Percentiles rank a stretch among this genome's conserved stretches.
phyloP scores from a whole-genome alignment of 1,284 basidiomycete genomes.

The Pseudozyma pruni region DNA sequence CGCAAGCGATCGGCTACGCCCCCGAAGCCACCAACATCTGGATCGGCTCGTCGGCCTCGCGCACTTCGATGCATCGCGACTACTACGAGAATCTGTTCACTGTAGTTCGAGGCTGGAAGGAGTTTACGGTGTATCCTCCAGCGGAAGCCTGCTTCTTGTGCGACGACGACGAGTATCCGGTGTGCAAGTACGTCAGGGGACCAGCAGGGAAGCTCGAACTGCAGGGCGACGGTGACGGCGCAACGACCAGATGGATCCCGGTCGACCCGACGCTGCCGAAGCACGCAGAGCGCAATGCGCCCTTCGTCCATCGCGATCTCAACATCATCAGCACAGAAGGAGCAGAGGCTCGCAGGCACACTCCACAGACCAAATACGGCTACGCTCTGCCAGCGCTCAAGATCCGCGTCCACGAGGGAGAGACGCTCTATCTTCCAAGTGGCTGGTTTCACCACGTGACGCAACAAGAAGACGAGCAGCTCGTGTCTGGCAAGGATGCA shows the following conservation, averaged over 20 bases:
- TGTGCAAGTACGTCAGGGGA: slow-evolving; percentile 18
- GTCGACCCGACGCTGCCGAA: slow-evolving; percentile 52
- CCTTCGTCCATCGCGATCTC: slow-evolving; percentile 39
- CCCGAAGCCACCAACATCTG: slow-evolving; percentile 63
- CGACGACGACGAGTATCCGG: slow-evolving; percentile 41
- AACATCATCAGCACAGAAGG: neutral
- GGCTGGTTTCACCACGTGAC: slow-evolving; percentile 63
- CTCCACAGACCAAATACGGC: slow-evolving; percentile 34
- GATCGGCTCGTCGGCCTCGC: slow-evolving; percentile 52
- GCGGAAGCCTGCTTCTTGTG: slow-evolving; percentile 51
- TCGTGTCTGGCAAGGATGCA: slow-evolving; percentile 2
- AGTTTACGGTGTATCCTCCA: slow-evolving; percentile 60
- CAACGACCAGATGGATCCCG: slow-evolving; percentile 59
- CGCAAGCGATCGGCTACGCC: slow-evolving; percentile 44
- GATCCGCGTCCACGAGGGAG: slow-evolving; percentile 54
- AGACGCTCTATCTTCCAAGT: slow-evolving; percentile 60
- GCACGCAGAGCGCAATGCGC: slow-evolving; percentile 36
- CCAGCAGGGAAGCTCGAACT: slow-evolving; percentile 9
- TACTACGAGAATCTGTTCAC: slow-evolving; percentile 65
- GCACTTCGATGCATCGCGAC: slow-evolving; percentile 52
- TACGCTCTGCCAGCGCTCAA: slow-evolving; percentile 49
- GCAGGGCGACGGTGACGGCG: slow-evolving; percentile 6
- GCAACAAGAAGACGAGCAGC: slow-evolving; percentile 51
- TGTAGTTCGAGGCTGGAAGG: slow-evolving; percentile 55
- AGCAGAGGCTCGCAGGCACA: slow-evolving; percentile 5